Evolutionary conservation across 2,329 filamentous ascomycete genomes (phyloP).

Genomic region (Ascochyta pisi): DNA sequence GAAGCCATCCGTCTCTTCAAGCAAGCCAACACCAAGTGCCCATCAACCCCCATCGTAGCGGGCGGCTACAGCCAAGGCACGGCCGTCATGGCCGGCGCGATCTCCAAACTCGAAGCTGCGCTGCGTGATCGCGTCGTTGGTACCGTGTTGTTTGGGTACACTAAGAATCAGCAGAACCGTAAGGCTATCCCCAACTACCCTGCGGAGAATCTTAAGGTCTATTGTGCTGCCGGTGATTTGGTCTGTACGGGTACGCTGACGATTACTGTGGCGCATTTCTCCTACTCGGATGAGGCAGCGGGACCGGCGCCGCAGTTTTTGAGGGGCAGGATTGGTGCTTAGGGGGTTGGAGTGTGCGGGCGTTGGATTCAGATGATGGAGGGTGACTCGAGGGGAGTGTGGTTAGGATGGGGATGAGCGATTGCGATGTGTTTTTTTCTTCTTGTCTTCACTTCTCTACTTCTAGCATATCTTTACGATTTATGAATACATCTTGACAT

Average conservation of each 20-base stretch:
- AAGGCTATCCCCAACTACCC: constrained; percentile 47
- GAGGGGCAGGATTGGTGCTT: constrained; percentile 23
- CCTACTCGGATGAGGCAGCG: constrained; percentile 37
- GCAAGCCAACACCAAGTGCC: constrained; percentile 48
- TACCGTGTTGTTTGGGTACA: constrained; percentile 52
- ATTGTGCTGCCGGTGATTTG: constrained; percentile 44
- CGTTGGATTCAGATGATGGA: too few relatives aligned
- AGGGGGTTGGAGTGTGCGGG: not conserved
- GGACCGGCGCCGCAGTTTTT: constrained; percentile 38
- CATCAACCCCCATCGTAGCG: constrained; percentile 46
- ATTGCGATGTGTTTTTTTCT: too few relatives aligned
- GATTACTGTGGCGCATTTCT: constrained; percentile 44
- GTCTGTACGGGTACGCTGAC: constrained; percentile 46
- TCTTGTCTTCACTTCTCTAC: too few relatives aligned
- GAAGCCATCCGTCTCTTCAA: constrained; percentile 47
- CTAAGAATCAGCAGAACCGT: constrained; percentile 47
- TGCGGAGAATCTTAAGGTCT: constrained; percentile 41
- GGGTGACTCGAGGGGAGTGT: too few relatives aligned
- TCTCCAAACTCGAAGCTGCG: constrained; percentile 34
- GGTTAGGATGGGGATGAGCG: too few relatives aligned
- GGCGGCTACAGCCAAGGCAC: constrained; percentile 53
- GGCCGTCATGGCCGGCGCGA: constrained; percentile 47
- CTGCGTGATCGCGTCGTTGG: constrained; percentile 46
- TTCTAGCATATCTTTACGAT: too few relatives aligned
- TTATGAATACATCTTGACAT: too few relatives aligned